Base-by-base conservation (phyloP, 345 rosid species). In the Xanthoceras sorbifolium region DNA sequence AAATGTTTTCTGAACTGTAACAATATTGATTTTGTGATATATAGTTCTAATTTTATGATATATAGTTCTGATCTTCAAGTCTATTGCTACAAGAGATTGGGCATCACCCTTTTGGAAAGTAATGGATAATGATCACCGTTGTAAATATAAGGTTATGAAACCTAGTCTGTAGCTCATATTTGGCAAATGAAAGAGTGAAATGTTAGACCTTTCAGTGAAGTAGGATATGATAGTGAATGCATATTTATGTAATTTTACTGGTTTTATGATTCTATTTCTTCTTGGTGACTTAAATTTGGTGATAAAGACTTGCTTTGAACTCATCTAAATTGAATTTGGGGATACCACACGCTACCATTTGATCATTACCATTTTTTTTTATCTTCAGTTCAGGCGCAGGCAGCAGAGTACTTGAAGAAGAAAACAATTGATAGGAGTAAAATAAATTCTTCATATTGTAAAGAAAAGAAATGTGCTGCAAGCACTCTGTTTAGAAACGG, bases 331-430 rank as follows among this genome's bases (percentile, higher is more conserved):
- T 23, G 2, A 42, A 76, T 64, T 22, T 60, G 67, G 61, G 48
- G 52, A 44, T 29, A 54, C 25, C 54, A 55, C 46, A 46, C 61
- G 44, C 57, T 28, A 62, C 17, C 42, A 22, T 48, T 40, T 57
- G 23, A 70, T 64, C 18, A 10, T 52, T 54, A 11, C 42, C 20
- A 73, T 26, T 72, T 79, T 20, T 69, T 26, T 71, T 68, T 15
- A 76, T 67, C 38, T 55, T 36, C 91, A 92, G 99, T 92, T 82
- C 88, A 86, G 84, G 90, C 90, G 29, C 90, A 83, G 80, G 88
- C 92, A 50, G 85, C 87, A 72, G 90, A 82, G 75, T 91, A 89
- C 77, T 80, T 90, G 88, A 86, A 87, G 71, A 84, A 76, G 85
- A 93, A 82, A 77, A 77, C 76, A 68, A 71, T 57, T 10, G 89